Percentiles rank a stretch among this genome's conserved stretches.
Conservation (phyloP, 768 basidiomycete genomes). For the Boletus sp. region DNA sequence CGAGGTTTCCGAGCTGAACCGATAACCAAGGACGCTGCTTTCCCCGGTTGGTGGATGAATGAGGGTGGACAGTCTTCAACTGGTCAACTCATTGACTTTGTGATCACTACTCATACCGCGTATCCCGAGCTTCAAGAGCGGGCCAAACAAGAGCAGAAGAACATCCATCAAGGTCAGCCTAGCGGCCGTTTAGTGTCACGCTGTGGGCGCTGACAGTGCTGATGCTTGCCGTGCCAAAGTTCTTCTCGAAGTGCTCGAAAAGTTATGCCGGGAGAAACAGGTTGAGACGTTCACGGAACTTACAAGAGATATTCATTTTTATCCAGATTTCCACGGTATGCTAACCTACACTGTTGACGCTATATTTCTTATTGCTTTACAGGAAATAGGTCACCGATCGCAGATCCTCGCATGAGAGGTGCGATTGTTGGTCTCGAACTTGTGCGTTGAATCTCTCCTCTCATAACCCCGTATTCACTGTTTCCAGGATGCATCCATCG, state of each 20-base stretch:
- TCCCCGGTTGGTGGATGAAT: slow-evolving; percentile 99
- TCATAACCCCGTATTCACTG: background rate
- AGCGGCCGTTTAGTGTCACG: background rate
- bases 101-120: slow-evolving; percentile 89
- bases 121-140: slow-evolving; percentile 65
- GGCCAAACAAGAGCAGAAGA: slow-evolving; percentile 57
- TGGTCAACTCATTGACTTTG: slow-evolving; percentile 92
- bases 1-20: slow-evolving; percentile 1
- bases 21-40: slow-evolving; percentile 67
- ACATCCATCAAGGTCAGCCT: slow-evolving; percentile 52
- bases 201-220: background rate
- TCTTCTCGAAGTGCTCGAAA: slow-evolving; percentile 71
- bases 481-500: slow-evolving; percentile 61
- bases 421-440: slow-evolving; percentile 86
- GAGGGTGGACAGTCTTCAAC: slow-evolving; percentile 99
- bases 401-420: slow-evolving; percentile 93
- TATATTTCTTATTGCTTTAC: slow-evolving; percentile 6
- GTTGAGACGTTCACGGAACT: slow-evolving; percentile 74
- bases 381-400: slow-evolving; percentile 97
- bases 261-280: slow-evolving; percentile 52
- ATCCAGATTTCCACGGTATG: slow-evolving; percentile 91
- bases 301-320: slow-evolving; percentile 88
- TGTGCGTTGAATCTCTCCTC: slow-evolving; percentile 34
- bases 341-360: background rate
- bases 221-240: slow-evolving; percentile 39